phyloP scores from a whole-genome alignment of 768 basidiomycete species.

The Leucocoprinus sp. region DNA sequence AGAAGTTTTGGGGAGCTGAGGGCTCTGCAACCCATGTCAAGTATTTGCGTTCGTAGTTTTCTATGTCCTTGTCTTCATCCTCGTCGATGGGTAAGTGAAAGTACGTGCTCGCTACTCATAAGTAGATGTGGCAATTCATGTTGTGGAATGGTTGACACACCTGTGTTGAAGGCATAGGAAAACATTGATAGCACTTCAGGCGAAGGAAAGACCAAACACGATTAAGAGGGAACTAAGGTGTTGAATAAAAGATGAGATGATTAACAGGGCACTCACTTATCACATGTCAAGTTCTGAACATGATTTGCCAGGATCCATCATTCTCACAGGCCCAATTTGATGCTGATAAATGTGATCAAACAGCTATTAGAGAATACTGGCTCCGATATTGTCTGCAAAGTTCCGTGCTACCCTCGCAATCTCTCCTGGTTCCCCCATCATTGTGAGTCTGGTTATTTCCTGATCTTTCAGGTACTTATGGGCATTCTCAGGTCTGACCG shows the following conservation, averaged over 20 bases:
- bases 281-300: constrained; percentile 6
- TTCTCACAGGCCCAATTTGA: not conserved
- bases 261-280: not conserved
- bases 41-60: constrained; percentile 36
- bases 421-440: constrained; percentile 89
- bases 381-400: constrained; percentile 41
- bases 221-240: not conserved
- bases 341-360: not conserved
- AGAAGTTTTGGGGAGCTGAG: constrained; percentile 15
- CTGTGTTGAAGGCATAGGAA: constrained; percentile 38
- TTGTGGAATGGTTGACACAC: constrained; percentile 15
- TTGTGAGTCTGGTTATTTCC: constrained; percentile 56
- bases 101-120: constrained; percentile 45
- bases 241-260: constrained; percentile 1
- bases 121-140: not conserved
- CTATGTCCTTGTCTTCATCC: constrained; percentile 39
- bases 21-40: constrained; percentile 41
- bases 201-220: not conserved
- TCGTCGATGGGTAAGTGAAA: constrained; percentile 60
- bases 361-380: constrained; percentile 2
- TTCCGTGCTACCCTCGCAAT: constrained; percentile 47
- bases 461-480: constrained; percentile 20
- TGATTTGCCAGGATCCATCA: constrained; percentile 1
- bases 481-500: not conserved
- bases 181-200: constrained; percentile 25